Evolutionary conservation across 192 early-diverging fungal species (phyloP), one percentile per base, ranked within the genome.

Genomic region (Phycomyces blakesleeanus): DNA sequence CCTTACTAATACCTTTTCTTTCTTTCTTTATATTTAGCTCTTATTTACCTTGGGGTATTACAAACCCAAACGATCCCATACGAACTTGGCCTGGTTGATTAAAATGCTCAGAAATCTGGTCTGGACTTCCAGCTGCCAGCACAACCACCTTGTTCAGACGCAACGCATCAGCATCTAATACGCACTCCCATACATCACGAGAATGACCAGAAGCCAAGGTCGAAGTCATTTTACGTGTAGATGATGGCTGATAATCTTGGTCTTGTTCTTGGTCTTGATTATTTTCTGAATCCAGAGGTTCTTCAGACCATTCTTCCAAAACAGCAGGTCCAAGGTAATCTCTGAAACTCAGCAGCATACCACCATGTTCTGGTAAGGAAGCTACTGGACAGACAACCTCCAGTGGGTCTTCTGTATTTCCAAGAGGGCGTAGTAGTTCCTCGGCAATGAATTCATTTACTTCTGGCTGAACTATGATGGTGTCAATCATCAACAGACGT

Each of bases 281-380:
- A n/a, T n/a, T n/a, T n/a, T n/a, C n/a, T n/a, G n/a, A n/a, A n/a
- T n/a, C n/a, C n/a, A n/a, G n/a, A 16, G 50, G 6, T 27, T 55
- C 57, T 11, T 61, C 51, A 15, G 63, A 51, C 27, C 62, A 58
- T 15, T 67, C 73, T 27, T 75, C 73, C 21, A 69, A 37, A 54
- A 58, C 52, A 15, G 67, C 73, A 20, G 73, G 63, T 1, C 78
- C 82, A 1, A 90, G 56, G 50, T 83, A 73, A 66, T 91, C 88
- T n/a, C 86, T 79, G 68, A 90, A 81, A 44, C 83, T 78, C 60
- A 91, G 66, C 26, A 90, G 78, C 73, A 86, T 85, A 9, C 90
- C 88, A 51, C 90, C 90, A 50, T 91, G 84, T 72, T 91, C 90
- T 1, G 88, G 78, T 44, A 91, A 67, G 29, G 84, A 87, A 24